phyloP scores from a whole-genome alignment of 2,329 filamentous ascomycete genomes.

The Fusarium siculi region DNA sequence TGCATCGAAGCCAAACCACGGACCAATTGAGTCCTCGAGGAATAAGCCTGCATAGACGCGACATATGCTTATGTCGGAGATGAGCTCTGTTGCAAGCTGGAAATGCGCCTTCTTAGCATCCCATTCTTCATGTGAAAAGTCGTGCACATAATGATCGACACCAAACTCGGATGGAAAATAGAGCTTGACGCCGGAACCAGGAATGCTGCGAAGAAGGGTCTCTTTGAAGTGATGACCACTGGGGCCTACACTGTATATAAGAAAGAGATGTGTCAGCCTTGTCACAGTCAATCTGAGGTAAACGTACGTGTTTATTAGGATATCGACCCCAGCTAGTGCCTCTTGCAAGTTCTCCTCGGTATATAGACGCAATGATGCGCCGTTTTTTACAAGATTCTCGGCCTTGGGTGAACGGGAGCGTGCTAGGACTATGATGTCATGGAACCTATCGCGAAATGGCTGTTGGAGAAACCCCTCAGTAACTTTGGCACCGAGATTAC shows the following conservation, averaged over 20 bases:
- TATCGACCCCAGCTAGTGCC: background rate
- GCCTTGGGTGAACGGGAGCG: background rate
- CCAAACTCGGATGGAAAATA: constrained; percentile 4
- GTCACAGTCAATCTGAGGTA: background rate
- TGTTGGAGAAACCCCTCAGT: background rate
- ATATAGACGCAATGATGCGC: background rate
- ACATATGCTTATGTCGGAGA: background rate
- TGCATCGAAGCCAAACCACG: background rate
- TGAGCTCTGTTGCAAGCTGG: background rate
- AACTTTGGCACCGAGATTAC: background rate
- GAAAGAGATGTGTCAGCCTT: background rate
- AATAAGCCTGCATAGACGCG: background rate
- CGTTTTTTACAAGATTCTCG: background rate
- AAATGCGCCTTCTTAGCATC: constrained; percentile 1
- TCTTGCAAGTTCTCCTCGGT: background rate
- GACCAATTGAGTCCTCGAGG: background rate
- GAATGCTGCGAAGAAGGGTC: background rate
- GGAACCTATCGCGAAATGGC: background rate
- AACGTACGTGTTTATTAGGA: background rate
- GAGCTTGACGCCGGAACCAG: background rate
- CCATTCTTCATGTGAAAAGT: background rate
- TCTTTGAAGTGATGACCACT: constrained; percentile 2
- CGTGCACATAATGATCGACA: background rate
- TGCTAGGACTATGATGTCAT: constrained; percentile 1
- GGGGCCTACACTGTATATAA: background rate